Percentiles rank a stretch among this genome's conserved stretches.
These are phyloP conservation scores for Penicillium dipodomyicola DNA, from an alignment of 495 filamentous ascomycete species.

Conservation along the genomic window DNA sequence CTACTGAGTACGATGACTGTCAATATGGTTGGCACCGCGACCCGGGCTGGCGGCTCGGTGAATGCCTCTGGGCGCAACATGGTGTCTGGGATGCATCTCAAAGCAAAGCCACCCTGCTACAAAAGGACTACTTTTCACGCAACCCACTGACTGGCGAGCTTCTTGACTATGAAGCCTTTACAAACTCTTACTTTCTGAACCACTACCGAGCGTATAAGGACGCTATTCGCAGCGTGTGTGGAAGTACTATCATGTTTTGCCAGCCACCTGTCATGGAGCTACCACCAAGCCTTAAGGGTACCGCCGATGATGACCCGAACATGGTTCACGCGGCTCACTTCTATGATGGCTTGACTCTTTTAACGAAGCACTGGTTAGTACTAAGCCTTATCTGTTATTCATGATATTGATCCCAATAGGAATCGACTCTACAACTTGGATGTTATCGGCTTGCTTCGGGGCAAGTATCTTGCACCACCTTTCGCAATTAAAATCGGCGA, in stretches of 20 bases:
- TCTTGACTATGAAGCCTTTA: conserved; percentile 80
- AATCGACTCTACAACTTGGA: conserved; percentile 96
- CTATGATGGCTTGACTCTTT: conserved; percentile 92
- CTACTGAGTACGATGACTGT: conserved; percentile 74
- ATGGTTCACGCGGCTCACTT: conserved; percentile 94
- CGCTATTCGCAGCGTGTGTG: conserved; percentile 70
- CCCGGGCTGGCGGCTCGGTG: conserved; percentile 81
- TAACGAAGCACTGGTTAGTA: conserved; percentile 91
- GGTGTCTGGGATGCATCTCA: conserved; percentile 84
- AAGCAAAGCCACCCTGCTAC: conserved; percentile 64
- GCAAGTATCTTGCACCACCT: conserved; percentile 79
- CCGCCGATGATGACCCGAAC: conserved; percentile 80
- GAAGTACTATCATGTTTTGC: conserved; percentile 80
- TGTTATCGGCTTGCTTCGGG: conserved; percentile 86
- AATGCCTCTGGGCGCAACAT: conserved; percentile 96
- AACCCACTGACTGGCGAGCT: conserved; percentile 65
- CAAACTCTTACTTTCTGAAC: conserved; percentile 83
- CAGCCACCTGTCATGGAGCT: conserved; percentile 91
- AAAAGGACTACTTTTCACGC: conserved; percentile 85
- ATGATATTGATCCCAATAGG: conserved; percentile 33
- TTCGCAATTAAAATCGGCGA: conserved; percentile 93
- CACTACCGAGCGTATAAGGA: conserved; percentile 75
- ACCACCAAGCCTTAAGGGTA: conserved; percentile 83
- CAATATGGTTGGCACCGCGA: conserved; percentile 90
- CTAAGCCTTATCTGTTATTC: conserved; percentile 6